phyloP scores from a whole-genome alignment of 331 rosid genomes.

The Pyrus hybrid region DNA sequence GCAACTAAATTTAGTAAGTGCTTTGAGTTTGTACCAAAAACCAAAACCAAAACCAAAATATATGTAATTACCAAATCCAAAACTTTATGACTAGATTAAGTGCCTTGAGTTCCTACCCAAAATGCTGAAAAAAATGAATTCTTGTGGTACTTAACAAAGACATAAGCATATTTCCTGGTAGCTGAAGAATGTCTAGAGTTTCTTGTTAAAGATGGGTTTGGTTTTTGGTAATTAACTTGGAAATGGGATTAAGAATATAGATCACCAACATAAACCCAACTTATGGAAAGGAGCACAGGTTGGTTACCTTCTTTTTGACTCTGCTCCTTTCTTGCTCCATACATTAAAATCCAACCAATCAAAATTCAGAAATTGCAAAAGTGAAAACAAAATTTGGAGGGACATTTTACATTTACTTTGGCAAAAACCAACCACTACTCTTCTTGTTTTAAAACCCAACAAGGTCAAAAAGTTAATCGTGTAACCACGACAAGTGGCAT shows the following conservation, averaged over 20 bases:
- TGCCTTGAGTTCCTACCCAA: background rate
- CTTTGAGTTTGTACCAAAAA: too few relatives aligned
- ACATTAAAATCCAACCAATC: background rate
- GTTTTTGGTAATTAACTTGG: background rate
- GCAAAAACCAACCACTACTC: too few relatives aligned
- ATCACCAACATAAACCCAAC: background rate
- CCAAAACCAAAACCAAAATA: too few relatives aligned
- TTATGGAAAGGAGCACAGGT: background rate
- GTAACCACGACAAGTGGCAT: too few relatives aligned
- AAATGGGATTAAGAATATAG: background rate
- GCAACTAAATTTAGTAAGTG: too few relatives aligned
- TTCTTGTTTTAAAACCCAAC: too few relatives aligned
- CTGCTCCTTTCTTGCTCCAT: background rate
- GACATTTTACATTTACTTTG: too few relatives aligned
- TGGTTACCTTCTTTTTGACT: background rate
- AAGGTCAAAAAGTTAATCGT: too few relatives aligned
- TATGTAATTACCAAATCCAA: background rate
- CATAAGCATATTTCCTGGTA: background rate
- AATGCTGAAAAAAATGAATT: background rate
- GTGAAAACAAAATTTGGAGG: background rate
- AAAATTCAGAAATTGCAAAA: background rate
- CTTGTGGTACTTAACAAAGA: background rate
- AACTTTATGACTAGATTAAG: background rate
- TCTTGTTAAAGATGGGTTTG: background rate
- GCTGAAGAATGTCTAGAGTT: background rate